A percentile compares a stretch with the other conserved stretches of the same genome.
These are phyloP conservation scores for Neurospora sp. DNA, from an alignment of 495 filamentous ascomycete species.

Conservation along the genomic window DNA sequence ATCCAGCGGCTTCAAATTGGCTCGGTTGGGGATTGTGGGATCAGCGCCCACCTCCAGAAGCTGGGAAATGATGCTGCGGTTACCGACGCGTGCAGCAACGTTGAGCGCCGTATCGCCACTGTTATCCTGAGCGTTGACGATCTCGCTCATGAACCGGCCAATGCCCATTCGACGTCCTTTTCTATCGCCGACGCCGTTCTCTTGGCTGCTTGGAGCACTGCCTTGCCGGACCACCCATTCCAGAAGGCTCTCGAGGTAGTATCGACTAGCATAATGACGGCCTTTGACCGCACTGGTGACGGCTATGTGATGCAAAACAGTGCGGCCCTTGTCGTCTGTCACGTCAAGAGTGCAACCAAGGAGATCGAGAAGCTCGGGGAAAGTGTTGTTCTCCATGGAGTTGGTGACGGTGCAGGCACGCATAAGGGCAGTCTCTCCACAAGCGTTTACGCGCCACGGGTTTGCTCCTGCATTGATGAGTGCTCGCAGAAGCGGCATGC, in stretches of 20 bases:
- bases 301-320: conserved; percentile 91
- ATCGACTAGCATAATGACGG: conserved; percentile 70
- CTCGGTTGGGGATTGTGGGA: conserved; percentile 76
- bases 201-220: conserved; percentile 51
- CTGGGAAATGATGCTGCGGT: conserved; percentile 83
- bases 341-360: conserved; percentile 86
- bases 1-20: conserved; percentile 74
- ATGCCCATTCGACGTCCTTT: conserved; percentile 58
- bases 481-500: conserved; percentile 65
- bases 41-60: conserved; percentile 89
- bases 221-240: conserved; percentile 88
- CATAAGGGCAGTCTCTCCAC: conserved; percentile 86
- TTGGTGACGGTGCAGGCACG: conserved; percentile 82
- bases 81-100: conserved; percentile 82
- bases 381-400: conserved; percentile 71
- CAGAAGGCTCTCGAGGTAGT: conserved; percentile 85
- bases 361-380: conserved; percentile 76
- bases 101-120: conserved; percentile 92
- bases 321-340: conserved; percentile 77
- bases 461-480: conserved; percentile 75
- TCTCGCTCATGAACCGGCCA: conserved; percentile 85
- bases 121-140: conserved; percentile 88
- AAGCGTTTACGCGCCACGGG: conserved; percentile 75
- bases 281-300: conserved; percentile 89
- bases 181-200: conserved; percentile 20